Conservation (phyloP, 805 yeast species). For the Teunomyces aglyptinius region DNA sequence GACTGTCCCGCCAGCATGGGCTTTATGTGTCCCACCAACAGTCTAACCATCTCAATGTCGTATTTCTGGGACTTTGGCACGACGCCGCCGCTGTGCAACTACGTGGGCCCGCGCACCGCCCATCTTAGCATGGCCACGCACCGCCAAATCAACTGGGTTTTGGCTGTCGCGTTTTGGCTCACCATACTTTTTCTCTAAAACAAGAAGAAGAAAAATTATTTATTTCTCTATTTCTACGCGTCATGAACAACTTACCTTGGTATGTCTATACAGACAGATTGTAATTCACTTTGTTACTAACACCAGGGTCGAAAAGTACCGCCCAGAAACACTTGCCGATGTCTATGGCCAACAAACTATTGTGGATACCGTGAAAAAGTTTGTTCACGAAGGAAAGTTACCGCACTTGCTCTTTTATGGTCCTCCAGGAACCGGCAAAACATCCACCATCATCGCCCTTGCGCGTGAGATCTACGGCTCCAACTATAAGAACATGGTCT, state of each 20-base stretch:
- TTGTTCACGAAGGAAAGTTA: constrained; percentile 75
- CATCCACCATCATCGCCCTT: constrained; percentile 82
- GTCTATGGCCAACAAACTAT: constrained; percentile 90
- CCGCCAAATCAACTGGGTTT: constrained; percentile 14
- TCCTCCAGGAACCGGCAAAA: constrained; percentile 93
- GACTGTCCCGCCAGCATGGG: constrained; percentile 80
- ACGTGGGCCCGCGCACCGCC: constrained; percentile 23
- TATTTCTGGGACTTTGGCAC: constrained; percentile 41
- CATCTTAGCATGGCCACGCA: constrained; percentile 9
- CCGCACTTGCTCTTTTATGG: constrained; percentile 95
- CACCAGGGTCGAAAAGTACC: constrained; percentile 84
- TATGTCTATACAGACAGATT: constrained; percentile 6
- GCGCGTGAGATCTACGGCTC: constrained; percentile 86
- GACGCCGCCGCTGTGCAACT: constrained; percentile 34
- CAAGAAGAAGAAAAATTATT: neutral
- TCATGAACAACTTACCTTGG: constrained; percentile 13
- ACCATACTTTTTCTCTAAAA: neutral
- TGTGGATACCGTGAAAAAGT: constrained; percentile 78
- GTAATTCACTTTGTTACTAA: neutral
- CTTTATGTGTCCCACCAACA: constrained; percentile 65
- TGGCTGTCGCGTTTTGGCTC: constrained; percentile 7
- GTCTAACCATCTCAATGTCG: constrained; percentile 34
- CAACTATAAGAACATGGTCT: constrained; percentile 80
- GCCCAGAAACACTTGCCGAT: constrained; percentile 81
- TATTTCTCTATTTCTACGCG: neutral